Conservation (phyloP, 441 rosid species). For the Euphorbia schlechtendalii region DNA sequence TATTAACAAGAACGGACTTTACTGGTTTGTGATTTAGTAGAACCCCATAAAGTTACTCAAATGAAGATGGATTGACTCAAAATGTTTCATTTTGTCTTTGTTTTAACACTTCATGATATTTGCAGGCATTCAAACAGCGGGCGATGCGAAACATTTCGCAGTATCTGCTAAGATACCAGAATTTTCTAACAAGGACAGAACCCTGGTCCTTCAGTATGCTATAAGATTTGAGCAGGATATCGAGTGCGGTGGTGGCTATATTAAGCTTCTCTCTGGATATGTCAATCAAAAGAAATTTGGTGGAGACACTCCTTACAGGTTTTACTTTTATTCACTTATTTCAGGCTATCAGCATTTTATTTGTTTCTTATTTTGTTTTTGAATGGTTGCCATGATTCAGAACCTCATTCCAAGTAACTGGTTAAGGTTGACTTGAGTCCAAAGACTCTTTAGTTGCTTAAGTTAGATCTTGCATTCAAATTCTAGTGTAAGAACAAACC, state of each 20-base stretch:
- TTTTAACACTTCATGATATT: constrained; percentile 5
- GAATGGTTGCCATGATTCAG: too few relatives aligned
- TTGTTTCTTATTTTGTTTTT: too few relatives aligned
- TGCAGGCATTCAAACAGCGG: constrained; percentile 79
- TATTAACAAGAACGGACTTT: not conserved
- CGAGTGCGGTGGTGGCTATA: constrained; percentile 89
- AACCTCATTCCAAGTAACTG: too few relatives aligned
- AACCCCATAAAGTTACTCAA: not conserved
- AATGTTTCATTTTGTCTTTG: not conserved
- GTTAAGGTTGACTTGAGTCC: too few relatives aligned
- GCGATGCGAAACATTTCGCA: constrained; percentile 74
- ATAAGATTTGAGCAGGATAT: constrained; percentile 81
- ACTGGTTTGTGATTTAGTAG: not conserved
- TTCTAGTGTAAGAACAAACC: too few relatives aligned
- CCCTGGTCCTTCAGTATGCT: constrained; percentile 81
- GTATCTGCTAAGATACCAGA: constrained; percentile 86
- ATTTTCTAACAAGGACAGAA: constrained; percentile 71
- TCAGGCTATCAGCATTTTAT: too few relatives aligned
- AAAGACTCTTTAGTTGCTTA: too few relatives aligned
- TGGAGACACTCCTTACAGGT: constrained; percentile 91
- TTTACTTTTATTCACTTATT: constrained; percentile 14
- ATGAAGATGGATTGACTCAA: not conserved
- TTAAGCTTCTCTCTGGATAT: constrained; percentile 80
- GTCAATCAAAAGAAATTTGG: constrained; percentile 96
- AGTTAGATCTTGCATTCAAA: too few relatives aligned